phyloP scores from a whole-genome alignment of 2,329 filamentous ascomycete species.

The Curvularia lunata region DNA sequence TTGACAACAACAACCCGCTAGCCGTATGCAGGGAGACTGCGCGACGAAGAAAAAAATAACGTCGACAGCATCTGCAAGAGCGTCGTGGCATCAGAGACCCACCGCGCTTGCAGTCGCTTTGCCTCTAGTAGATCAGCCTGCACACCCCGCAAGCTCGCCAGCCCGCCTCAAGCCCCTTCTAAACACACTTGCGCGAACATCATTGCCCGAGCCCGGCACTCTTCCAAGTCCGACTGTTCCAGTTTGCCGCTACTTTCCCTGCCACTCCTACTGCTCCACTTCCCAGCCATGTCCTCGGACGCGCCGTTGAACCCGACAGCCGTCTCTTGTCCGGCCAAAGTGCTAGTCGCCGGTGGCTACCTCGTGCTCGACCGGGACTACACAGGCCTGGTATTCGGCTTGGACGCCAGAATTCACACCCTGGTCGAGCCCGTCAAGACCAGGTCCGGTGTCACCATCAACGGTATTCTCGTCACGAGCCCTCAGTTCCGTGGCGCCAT shows the following conservation, averaged over 20 bases:
- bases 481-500: conserved; percentile 87
- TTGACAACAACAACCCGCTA: conserved; percentile 1
- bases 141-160: conserved; percentile 26
- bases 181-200: conserved; percentile 26
- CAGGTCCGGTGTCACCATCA: conserved; percentile 65
- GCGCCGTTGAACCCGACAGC: conserved; percentile 37
- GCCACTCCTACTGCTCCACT: conserved; percentile 23
- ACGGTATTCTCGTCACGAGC: conserved; percentile 83
- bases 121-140: conserved; percentile 11
- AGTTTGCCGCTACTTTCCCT: conserved; percentile 4
- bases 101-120: conserved; percentile 14
- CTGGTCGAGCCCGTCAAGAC: conserved; percentile 63
- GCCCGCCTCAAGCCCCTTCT: conserved; percentile 18
- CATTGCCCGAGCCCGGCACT: conserved; percentile 19
- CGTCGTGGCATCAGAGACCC: conserved; percentile 21
- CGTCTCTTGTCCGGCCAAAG: conserved; percentile 94
- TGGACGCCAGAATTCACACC: conserved; percentile 69
- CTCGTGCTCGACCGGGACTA: conserved; percentile 88
- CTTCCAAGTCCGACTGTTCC: conserved; percentile 20
- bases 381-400: conserved; percentile 73
- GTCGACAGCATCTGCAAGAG: conserved; percentile 8
- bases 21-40: not conserved
- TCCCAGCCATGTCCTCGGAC: conserved; percentile 17
- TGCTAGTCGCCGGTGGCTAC: conserved; percentile 92
- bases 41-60: not conserved